Base-by-base conservation (phyloP, 2,329 filamentous ascomycete genomes). In the Pseudogymnoascus sp. region DNA sequence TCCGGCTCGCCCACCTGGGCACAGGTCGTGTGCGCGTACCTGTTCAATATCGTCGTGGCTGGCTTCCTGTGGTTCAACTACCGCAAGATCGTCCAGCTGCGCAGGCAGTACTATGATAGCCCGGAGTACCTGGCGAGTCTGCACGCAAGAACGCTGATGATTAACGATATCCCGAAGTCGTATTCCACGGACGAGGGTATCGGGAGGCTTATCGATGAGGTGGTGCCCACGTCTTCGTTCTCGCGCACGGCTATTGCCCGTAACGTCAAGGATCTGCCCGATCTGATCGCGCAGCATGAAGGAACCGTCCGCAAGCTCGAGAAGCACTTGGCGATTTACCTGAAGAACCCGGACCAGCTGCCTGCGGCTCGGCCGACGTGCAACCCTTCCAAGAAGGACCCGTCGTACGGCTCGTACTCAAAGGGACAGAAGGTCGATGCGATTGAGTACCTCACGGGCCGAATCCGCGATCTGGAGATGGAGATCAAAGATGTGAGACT, bases 41-140 rank as follows among this genome's bases (percentile, higher is more conserved):
- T 86, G 0, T 89, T 92, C 71, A 87, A 93, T 72, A 72, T 87
- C n/a, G 81, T 91, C 18, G 81, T 97, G 12, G 86, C 84, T 63
- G 87, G 81, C 61, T 96, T 95, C 68, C 76, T 99, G 29, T 99
- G 92, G 92, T 87, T 82, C 78, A 97, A 96, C 70, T 97, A 97
- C 74, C 82, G 82, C 33, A 87, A 85, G 58, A 82, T 99, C 18
- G 75, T 86, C 13, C 76, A 78, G 35, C 75, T 99, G 66, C 84
- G 92, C 65, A 84, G 90, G 63, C 77, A 83, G 42, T 97, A 95
- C 70, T 93, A 96, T 69, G 83, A 93, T 70, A 93, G 86, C 68
- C 80, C 87, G 0, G 93, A 97, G 42, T 99, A 96, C 69, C 91
- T 96, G 73, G 83, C 83, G 63, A 96, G 91, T 73, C 78, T 97